A percentile compares a stretch with the other conserved stretches of the same genome.
These are phyloP conservation scores for Chalaropsis ovoidea DNA, from an alignment of 2,329 filamentous ascomycete species.

Conservation along the genomic window DNA sequence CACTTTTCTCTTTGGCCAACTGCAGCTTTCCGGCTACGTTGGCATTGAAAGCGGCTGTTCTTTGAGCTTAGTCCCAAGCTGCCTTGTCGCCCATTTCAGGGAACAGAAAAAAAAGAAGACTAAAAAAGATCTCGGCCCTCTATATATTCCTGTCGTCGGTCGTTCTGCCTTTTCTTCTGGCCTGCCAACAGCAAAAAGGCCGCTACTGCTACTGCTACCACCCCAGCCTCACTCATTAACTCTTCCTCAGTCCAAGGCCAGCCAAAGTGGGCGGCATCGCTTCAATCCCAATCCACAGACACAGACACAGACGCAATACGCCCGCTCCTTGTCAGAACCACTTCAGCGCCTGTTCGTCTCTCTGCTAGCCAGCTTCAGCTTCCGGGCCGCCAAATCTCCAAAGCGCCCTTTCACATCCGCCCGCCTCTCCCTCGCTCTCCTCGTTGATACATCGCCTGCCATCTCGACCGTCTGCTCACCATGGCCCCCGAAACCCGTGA, in stretches of 20 bases:
- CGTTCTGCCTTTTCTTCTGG: neutral
- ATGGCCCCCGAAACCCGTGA: conserved; percentile 43
- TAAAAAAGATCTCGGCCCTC: neutral
- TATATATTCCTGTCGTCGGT: neutral
- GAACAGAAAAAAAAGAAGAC: neutral
- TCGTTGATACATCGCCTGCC: neutral
- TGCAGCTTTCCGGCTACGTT: conserved; percentile 8
- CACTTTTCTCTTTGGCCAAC: neutral
- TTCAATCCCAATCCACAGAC: neutral
- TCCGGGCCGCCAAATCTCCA: neutral
- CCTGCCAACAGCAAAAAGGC: neutral
- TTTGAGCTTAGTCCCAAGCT: neutral
- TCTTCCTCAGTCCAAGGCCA: neutral
- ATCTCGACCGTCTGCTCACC: conserved; percentile 29
- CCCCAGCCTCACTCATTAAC: conserved; percentile 8
- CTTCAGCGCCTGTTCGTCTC: neutral
- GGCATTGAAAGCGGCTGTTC: conserved; percentile 11
- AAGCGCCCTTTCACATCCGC: neutral
- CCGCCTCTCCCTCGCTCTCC: conserved; percentile 19
- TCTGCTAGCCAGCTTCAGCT: neutral
- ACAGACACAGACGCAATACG: neutral
- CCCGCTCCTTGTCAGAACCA: neutral
- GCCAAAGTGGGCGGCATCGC: conserved; percentile 3
- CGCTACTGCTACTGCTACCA: neutral
- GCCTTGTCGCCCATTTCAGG: neutral